Conservation (phyloP, 2,329 filamentous ascomycete genomes). For the Colletotrichum sp. region DNA sequence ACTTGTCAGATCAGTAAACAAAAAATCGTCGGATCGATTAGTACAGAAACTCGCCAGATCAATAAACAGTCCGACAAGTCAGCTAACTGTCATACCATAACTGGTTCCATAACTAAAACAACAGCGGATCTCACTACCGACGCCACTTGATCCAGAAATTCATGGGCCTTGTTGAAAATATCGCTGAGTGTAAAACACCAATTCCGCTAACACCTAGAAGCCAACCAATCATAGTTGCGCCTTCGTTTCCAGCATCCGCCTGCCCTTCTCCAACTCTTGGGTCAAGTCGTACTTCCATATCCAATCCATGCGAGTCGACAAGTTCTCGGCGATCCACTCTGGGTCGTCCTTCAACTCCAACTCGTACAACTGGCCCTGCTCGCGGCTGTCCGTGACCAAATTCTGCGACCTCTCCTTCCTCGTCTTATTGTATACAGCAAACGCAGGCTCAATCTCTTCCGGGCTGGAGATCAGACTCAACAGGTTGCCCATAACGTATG, state of each 20-base stretch:
- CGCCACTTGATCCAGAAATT: too few relatives aligned
- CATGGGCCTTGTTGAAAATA: too few relatives aligned
- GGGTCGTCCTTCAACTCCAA: constrained; percentile 12
- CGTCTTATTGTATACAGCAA: constrained; percentile 18
- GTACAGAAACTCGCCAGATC: too few relatives aligned
- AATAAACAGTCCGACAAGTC: too few relatives aligned
- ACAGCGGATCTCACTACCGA: too few relatives aligned
- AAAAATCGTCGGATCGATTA: too few relatives aligned
- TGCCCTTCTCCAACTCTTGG: background rate
- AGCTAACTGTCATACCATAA: too few relatives aligned
- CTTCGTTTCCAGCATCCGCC: background rate
- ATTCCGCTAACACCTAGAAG: background rate
- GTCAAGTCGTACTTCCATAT: constrained; percentile 13
- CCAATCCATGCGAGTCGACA: constrained; percentile 11
- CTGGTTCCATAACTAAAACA: too few relatives aligned
- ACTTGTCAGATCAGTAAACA: too few relatives aligned
- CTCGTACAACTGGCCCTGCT: constrained; percentile 7
- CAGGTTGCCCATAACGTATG: constrained; percentile 23
- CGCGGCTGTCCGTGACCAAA: constrained; percentile 3
- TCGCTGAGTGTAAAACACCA: too few relatives aligned
- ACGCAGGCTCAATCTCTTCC: constrained; percentile 13
- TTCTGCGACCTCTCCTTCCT: background rate
- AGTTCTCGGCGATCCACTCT: background rate
- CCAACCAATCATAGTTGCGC: background rate
- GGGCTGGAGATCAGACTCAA: background rate